Evolutionary conservation across 768 basidiomycete species (phyloP), one percentile per base, ranked within the genome.

Genomic region (Tylopilus rubrobrunneus): DNA sequence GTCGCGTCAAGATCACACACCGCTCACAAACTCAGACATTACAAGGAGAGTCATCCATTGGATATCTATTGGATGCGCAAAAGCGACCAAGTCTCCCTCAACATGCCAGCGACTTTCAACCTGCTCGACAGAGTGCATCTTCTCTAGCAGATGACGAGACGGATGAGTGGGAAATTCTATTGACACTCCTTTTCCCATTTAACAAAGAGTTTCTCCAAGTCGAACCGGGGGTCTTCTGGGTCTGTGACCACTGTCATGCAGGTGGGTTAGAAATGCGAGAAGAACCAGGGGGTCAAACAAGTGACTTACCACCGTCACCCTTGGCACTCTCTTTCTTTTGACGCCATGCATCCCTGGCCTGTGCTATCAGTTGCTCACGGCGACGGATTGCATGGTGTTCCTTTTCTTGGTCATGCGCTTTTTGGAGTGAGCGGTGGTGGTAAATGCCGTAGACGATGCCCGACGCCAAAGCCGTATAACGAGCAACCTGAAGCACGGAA

Each of bases 141-240:
- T 51, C 55, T 67, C 62, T 65, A 67, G 56, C 62, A 58, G 60
- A 60, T 65, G 56, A 56, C 49, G 60, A 51, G 49, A 58, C 31
- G 45, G 51, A 53, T 17, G 48, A 52, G 36, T 42, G 17, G 64
- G 54, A 68, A 59, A 55, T 40, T 69, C 76, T 75, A 85, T 78
- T 75, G 74, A 66, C 75, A 80, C 62, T 82, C 83, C 67, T 78
- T 83, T 73, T 90, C 89, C 80, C 84, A 85, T 67, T 84, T 82
- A 42, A 79, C 77, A 68, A 91, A 65, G 56, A 97, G 74, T 73
- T 92, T 92, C 79, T 98, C 96, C 69, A 98, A 78, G 78, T 98
- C 94, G 74, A 98, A 99, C 59, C 82, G 84, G 49, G 96, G 92
- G 73, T 98, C 86, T 63, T 98, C 96, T 40, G 94, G 91, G 78